Evolutionary conservation across 106 monocot genomes (phyloP).

Genomic region (Apostasia shenzhenica): DNA sequence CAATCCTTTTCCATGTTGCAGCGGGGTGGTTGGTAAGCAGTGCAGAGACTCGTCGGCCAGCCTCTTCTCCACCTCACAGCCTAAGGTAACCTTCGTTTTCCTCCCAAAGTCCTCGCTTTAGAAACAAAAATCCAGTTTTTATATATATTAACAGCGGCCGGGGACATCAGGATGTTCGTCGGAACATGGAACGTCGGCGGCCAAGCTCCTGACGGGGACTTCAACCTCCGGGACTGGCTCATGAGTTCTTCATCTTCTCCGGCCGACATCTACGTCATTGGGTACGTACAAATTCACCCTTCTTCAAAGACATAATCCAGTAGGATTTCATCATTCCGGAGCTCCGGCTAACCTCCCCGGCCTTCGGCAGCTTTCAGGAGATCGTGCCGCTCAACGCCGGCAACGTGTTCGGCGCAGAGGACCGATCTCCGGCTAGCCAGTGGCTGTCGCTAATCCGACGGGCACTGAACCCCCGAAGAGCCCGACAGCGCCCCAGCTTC

Average conservation of each 20-base stretch:
- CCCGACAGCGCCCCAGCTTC: background rate
- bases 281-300: constrained; percentile 20
- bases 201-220: constrained; percentile 34
- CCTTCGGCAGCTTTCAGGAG: constrained; percentile 52
- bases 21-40: constrained; percentile 9
- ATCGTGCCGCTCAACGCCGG: constrained; percentile 61
- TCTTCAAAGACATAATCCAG: background rate
- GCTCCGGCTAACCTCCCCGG: background rate
- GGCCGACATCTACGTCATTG: constrained; percentile 62
- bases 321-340: background rate
- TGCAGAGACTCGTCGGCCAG: background rate
- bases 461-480: constrained; percentile 26
- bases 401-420: constrained; percentile 52
- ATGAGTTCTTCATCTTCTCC: constrained; percentile 16
- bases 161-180: constrained; percentile 48
- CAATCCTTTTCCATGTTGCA: background rate
- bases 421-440: constrained; percentile 35
- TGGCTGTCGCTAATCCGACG: constrained; percentile 54
- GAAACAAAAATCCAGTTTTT: background rate
- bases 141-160: background rate
- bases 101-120: background rate
- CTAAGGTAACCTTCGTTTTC: background rate
- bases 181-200: constrained; percentile 89
- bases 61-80: constrained; percentile 3
- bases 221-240: constrained; percentile 54